These are phyloP conservation scores for Tolypocladium capitatum DNA, from an alignment of 2,329 filamentous ascomycete species.

Conservation along the genomic window DNA sequence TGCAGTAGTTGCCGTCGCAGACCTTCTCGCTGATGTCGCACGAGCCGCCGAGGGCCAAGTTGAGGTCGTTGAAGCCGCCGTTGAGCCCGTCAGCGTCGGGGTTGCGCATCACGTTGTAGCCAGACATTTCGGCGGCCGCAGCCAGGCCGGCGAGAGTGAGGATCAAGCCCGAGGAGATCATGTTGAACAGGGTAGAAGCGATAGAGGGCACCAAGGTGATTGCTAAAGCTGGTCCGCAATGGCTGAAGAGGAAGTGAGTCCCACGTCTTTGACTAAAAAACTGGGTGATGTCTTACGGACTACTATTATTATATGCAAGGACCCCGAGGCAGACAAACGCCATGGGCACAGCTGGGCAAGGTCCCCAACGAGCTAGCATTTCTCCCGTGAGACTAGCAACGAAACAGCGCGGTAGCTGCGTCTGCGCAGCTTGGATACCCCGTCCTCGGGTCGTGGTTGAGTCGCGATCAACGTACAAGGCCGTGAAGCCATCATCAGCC, in stretches of 20 bases:
- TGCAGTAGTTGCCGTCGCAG: conserved; percentile 18
- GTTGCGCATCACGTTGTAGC: not conserved
- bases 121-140: conserved; percentile 6
- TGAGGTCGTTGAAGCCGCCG: not conserved
- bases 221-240: not conserved
- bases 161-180: conserved; percentile 14
- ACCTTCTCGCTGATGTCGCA: conserved; percentile 10
- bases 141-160: conserved; percentile 12
- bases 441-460: not conserved
- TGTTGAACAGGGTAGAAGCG: conserved; percentile 3
- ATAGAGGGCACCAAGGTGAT: not conserved
- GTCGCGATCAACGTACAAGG: not conserved
- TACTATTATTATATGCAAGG: not conserved
- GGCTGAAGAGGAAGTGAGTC: not conserved
- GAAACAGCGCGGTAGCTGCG: not conserved
- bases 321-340: too few species aligned
- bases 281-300: not conserved
- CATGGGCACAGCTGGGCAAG: not conserved
- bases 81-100: conserved; percentile 8
- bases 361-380: not conserved
- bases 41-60: conserved; percentile 6
- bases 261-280: not conserved
- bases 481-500: conserved; percentile 1
- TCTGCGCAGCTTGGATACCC: not conserved
- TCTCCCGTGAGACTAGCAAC: not conserved